A percentile compares a stretch with the other conserved stretches of the same genome.
Conservation (phyloP, 371 early-diverging fungal genomes). For the Synchytrium microbalum region DNA sequence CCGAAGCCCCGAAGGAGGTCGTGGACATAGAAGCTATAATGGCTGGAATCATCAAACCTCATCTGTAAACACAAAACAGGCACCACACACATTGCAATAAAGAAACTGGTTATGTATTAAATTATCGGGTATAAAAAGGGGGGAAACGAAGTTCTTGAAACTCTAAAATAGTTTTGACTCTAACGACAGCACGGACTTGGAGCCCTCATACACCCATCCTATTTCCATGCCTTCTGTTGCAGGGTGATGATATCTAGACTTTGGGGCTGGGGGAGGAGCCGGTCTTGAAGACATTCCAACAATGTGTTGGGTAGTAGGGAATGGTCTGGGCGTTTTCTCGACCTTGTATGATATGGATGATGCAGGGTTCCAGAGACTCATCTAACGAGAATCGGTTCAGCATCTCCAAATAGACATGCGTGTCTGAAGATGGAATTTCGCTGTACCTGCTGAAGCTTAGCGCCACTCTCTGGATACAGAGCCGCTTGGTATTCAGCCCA, state of each 20-base stretch:
- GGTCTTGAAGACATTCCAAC: neutral
- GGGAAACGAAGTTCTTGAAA: neutral
- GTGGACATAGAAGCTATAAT: constrained; percentile 73
- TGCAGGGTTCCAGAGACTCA: neutral
- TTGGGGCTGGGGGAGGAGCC: neutral
- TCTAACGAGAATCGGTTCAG: too few species aligned
- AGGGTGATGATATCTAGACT: neutral
- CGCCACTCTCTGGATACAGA: too few species aligned
- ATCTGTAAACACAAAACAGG: neutral
- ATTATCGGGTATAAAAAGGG: neutral
- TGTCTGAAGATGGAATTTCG: too few species aligned
- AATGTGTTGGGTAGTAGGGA: neutral
- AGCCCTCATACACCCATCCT: neutral
- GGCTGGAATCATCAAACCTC: neutral
- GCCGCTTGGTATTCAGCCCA: too few species aligned
- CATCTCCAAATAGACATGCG: too few species aligned
- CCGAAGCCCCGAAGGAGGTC: constrained; percentile 76
- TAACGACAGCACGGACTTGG: neutral
- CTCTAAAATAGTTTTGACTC: neutral
- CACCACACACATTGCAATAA: too few species aligned
- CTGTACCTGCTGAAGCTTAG: too few species aligned
- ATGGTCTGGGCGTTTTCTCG: neutral
- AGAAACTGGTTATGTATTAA: too few species aligned
- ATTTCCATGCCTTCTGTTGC: neutral
- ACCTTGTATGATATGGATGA: neutral